These are phyloP conservation scores for Aspergillus intermedius DNA, from an alignment of 2,329 filamentous ascomycete genomes.

Conservation along the genomic window DNA sequence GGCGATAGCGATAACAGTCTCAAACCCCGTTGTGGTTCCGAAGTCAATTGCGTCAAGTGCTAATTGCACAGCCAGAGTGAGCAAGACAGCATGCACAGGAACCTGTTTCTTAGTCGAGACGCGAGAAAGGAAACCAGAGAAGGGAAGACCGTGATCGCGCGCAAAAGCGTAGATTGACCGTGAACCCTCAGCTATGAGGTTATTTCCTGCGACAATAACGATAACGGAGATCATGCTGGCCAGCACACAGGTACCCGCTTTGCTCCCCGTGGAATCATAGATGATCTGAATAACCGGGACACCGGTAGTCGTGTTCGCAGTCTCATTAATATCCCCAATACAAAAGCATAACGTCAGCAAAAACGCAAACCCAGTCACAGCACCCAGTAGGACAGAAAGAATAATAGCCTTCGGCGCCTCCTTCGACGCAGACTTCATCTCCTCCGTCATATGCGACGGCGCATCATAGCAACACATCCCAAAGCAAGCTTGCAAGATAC, in stretches of 20 bases:
- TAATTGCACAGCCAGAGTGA: conserved; percentile 45
- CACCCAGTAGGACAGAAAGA: conserved; percentile 38
- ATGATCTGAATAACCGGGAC: conserved; percentile 49
- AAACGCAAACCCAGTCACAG: conserved; percentile 42
- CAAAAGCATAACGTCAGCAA: conserved; percentile 45
- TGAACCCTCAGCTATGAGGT: conserved; percentile 39
- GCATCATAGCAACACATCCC: conserved; percentile 49
- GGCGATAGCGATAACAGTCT: conserved; percentile 52
- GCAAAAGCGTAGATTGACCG: conserved; percentile 35
- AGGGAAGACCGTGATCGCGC: conserved; percentile 23
- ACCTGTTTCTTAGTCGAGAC: conserved; percentile 43
- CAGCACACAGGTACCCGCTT: conserved; percentile 37
- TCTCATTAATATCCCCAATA: conserved; percentile 43
- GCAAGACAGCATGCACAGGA: conserved; percentile 45
- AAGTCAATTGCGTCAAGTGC: conserved; percentile 52
- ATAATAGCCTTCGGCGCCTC: conserved; percentile 46
- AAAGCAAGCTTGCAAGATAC: conserved; percentile 49
- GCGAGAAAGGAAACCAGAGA: conserved; percentile 41
- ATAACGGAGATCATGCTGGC: conserved; percentile 42
- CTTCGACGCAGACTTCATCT: conserved; percentile 47
- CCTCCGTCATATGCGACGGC: conserved; percentile 50
- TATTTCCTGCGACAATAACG: conserved; percentile 36
- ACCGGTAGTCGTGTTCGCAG: conserved; percentile 40
- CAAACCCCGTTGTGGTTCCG: conserved; percentile 49
- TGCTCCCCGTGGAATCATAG: conserved; percentile 39